A percentile compares a stretch with the other conserved stretches of the same genome.
Evolutionary conservation across 139 green algal species (phyloP).

Genomic region (Volvox africanus): DNA sequence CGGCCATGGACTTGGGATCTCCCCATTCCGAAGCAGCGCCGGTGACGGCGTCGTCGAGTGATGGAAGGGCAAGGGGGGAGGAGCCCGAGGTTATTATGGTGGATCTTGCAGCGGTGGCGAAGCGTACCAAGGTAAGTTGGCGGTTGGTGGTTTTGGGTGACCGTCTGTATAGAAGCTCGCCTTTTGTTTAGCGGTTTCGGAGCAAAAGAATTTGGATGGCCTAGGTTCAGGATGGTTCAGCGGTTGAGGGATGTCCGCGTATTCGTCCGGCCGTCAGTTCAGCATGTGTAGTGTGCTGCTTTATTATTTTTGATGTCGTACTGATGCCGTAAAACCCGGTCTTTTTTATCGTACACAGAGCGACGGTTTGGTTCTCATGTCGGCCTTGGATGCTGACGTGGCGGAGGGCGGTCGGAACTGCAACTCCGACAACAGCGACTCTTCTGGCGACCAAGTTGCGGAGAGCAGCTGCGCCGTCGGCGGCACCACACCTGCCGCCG

Average conservation of each 20-base stretch:
- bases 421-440: constrained; percentile 1
- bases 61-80: background rate
- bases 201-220: too few relatives aligned
- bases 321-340: background rate
- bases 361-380: background rate
- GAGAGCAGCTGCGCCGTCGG: background rate
- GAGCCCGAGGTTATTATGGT: constrained; percentile 17
- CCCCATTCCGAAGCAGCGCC: background rate
- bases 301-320: too few relatives aligned
- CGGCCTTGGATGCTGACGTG: background rate
- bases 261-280: background rate
- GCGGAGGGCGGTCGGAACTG: background rate
- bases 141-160: too few relatives aligned
- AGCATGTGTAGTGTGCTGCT: background rate
- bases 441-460: background rate
- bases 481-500: background rate
- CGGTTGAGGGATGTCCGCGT: background rate
- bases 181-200: background rate
- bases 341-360: background rate
- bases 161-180: background rate
- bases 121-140: constrained; percentile 17
- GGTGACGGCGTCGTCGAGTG: background rate
- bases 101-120: constrained; percentile 19
- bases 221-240: too few relatives aligned
- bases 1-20: background rate